Percentiles rank a stretch among this genome's conserved stretches.
These are phyloP conservation scores for Nakazawaea pomicola DNA, from an alignment of 805 yeast species.

Conservation along the genomic window DNA sequence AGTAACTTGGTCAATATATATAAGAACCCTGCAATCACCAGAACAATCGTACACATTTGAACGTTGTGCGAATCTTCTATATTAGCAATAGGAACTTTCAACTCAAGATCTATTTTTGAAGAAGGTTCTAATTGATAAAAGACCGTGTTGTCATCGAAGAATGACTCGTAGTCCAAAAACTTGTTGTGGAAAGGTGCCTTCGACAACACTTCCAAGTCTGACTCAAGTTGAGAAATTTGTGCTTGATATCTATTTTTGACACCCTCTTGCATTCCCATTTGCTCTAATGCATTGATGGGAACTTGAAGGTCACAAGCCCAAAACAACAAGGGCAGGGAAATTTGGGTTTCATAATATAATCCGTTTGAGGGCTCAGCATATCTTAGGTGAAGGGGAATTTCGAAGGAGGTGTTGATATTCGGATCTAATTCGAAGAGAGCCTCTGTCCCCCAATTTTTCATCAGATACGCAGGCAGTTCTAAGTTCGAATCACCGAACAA, in stretches of 20 bases:
- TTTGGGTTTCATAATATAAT: not conserved
- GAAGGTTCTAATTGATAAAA: slow-evolving; percentile 6
- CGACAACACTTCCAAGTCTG: slow-evolving; percentile 2
- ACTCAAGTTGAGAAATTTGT: slow-evolving; percentile 6
- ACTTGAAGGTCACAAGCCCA: slow-evolving; percentile 12
- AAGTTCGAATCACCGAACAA: slow-evolving; percentile 10
- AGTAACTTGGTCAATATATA: not conserved
- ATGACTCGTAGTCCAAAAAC: slow-evolving; percentile 9
- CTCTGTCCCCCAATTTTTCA: slow-evolving; percentile 13
- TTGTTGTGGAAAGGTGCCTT: slow-evolving; percentile 11
- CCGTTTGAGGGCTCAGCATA: slow-evolving; percentile 1
- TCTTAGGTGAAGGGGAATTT: slow-evolving; percentile 10
- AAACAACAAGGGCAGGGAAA: slow-evolving; percentile 7
- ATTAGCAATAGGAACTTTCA: slow-evolving; percentile 4
- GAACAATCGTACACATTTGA: not conserved
- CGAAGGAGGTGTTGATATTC: not conserved
- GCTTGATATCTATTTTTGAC: not conserved
- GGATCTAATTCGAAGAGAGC: slow-evolving; percentile 6
- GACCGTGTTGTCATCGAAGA: slow-evolving; percentile 10
- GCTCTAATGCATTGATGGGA: slow-evolving; percentile 4
- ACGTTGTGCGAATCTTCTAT: not conserved
- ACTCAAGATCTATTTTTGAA: not conserved
- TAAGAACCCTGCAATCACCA: not conserved
- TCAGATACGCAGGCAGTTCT: slow-evolving; percentile 10
- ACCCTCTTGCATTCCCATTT: not conserved